Conservation (phyloP, 352 stramenopile species). For the Globisporangium orthogonon region DNA sequence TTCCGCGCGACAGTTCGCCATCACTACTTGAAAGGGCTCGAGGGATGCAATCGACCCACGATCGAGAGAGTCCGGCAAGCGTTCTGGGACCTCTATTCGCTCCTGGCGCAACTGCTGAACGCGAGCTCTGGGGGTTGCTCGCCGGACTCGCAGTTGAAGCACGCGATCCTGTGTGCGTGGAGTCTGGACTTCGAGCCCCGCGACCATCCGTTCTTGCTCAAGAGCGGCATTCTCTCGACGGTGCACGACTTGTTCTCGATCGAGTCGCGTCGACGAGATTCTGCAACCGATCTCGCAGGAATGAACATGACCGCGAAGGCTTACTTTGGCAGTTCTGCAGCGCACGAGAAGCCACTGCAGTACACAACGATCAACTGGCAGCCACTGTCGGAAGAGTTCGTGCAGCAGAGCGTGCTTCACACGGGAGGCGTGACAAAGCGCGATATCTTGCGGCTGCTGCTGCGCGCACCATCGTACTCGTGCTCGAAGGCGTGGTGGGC, state of each 20-base stretch:
- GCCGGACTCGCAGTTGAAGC: conserved; percentile 57
- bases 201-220: conserved; percentile 78
- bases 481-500: conserved; percentile 54
- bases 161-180: conserved; percentile 78
- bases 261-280: conserved; percentile 35
- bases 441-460: conserved; percentile 59
- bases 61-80: conserved; percentile 49
- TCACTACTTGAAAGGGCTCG: conserved; percentile 83
- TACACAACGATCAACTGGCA: conserved; percentile 68
- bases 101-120: conserved; percentile 53
- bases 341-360: conserved; percentile 3
- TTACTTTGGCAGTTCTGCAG: conserved; percentile 4
- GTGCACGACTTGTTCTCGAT: conserved; percentile 77
- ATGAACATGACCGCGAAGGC: conserved; percentile 15
- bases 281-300: conserved; percentile 18
- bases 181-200: conserved; percentile 78
- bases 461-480: conserved; percentile 51
- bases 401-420: conserved; percentile 63
- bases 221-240: conserved; percentile 66
- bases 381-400: conserved; percentile 70
- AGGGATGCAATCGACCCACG: conserved; percentile 66
- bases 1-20: conserved; percentile 83
- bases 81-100: conserved; percentile 73
- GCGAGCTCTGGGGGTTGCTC: conserved; percentile 11
- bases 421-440: conserved; percentile 74